Evolutionary conservation across 306 rosid genomes (phyloP).

Genomic region (Pyrus communis): DNA sequence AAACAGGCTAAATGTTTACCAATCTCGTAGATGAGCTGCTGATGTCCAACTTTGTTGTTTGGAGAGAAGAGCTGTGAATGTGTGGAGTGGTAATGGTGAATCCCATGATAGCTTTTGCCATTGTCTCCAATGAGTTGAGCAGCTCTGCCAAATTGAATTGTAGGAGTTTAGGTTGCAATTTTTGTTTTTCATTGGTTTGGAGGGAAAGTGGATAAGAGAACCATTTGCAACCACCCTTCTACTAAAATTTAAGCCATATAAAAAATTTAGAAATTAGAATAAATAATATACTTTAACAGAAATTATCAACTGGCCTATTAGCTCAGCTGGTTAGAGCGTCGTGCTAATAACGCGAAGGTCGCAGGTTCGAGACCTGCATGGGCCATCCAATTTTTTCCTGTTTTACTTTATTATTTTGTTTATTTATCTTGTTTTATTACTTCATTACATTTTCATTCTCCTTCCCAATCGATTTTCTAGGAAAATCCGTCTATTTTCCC

Average conservation of each 20-base stretch:
- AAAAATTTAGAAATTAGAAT: neutral
- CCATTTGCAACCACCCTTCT: constrained; percentile 6
- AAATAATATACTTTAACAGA: fast-evolving
- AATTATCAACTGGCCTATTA: constrained; percentile 22
- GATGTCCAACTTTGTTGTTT: constrained; percentile 14
- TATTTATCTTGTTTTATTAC: neutral
- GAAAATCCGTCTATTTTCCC: neutral
- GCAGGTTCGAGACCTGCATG: constrained; percentile 49
- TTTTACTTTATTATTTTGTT: neutral
- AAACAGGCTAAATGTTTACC: constrained; percentile 8
- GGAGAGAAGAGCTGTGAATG: constrained; percentile 9
- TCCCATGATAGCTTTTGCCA: constrained; percentile 37
- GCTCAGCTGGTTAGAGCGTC: constrained; percentile 30
- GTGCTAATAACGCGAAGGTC: constrained; percentile 67
- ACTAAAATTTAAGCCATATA: too few relatives aligned
- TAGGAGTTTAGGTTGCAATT: neutral
- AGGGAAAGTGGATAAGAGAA: constrained; percentile 32
- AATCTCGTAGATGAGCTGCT: constrained; percentile 17
- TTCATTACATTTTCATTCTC: neutral
- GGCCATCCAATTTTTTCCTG: too few relatives aligned
- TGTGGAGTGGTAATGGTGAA: constrained; percentile 32
- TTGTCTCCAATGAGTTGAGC: neutral
- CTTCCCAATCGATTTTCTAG: neutral
- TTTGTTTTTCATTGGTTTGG: constrained; percentile 8
- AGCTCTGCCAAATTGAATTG: neutral